A percentile compares a stretch with the other conserved stretches of the same genome.
Evolutionary conservation across 2,329 filamentous ascomycete species (phyloP).

Genomic region (Mollisiaceae sp.): DNA sequence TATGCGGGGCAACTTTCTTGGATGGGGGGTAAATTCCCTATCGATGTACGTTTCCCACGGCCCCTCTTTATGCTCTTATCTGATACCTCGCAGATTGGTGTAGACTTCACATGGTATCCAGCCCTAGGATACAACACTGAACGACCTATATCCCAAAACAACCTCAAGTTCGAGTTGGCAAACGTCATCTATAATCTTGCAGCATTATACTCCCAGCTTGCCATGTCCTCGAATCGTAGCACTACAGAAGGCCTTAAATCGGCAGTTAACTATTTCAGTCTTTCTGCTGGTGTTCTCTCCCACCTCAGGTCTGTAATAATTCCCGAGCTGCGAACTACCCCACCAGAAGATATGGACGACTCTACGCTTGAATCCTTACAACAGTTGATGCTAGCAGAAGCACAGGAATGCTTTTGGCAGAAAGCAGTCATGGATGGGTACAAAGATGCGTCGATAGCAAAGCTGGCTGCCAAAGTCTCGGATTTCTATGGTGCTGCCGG

Average conservation of each 20-base stretch:
- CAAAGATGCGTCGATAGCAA: constrained; percentile 91
- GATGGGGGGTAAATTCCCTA: constrained; percentile 94
- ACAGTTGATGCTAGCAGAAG: constrained; percentile 86
- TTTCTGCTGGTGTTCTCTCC: constrained; percentile 80
- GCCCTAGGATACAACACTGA: constrained; percentile 88
- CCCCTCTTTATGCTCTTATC: not conserved
- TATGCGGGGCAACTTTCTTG: constrained; percentile 94
- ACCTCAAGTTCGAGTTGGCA: constrained; percentile 81
- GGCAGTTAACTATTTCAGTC: constrained; percentile 88
- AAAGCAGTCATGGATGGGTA: constrained; percentile 94
- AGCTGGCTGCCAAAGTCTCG: constrained; percentile 87
- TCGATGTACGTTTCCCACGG: constrained; percentile 68
- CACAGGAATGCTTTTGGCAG: constrained; percentile 97
- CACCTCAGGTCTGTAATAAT: constrained; percentile 79
- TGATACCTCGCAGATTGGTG: constrained; percentile 70
- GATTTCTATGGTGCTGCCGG: constrained; percentile 87
- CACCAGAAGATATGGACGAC: constrained; percentile 94
- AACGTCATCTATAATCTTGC: constrained; percentile 94
- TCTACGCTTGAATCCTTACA: constrained; percentile 83
- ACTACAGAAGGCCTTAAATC: constrained; percentile 83
- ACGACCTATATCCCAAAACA: constrained; percentile 69
- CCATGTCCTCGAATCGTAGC: constrained; percentile 76
- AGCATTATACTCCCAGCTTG: constrained; percentile 91
- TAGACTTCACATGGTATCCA: constrained; percentile 96
- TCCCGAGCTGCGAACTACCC: constrained; percentile 79